A percentile compares a stretch with the other conserved stretches of the same genome.
phyloP scores from a whole-genome alignment of 2,329 filamentous ascomycete species.

The Nemania sp. region DNA sequence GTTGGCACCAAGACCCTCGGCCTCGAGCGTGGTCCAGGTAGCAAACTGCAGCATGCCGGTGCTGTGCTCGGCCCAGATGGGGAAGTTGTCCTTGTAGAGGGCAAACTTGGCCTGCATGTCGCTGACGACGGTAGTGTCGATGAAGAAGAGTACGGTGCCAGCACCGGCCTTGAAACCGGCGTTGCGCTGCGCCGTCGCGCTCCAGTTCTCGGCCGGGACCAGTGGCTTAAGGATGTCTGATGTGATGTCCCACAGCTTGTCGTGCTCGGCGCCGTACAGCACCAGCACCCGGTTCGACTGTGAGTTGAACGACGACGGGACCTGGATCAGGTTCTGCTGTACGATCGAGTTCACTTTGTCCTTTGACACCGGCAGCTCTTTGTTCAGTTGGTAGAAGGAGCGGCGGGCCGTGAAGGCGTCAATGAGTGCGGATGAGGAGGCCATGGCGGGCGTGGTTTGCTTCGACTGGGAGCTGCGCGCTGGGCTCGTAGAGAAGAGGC shows the following conservation, averaged over 20 bases:
- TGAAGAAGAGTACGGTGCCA: conserved; percentile 87
- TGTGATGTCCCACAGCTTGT: conserved; percentile 82
- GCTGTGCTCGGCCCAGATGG: conserved; percentile 73
- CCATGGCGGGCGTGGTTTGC: conserved; percentile 45
- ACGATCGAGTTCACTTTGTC: conserved; percentile 67
- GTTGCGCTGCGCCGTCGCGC: conserved; percentile 49
- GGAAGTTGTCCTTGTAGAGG: conserved; percentile 78
- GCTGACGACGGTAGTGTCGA: conserved; percentile 70
- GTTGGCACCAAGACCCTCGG: conserved; percentile 84
- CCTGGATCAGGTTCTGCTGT: conserved; percentile 64
- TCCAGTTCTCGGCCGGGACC: conserved; percentile 65
- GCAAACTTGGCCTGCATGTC: conserved; percentile 70
- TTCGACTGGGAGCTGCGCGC: conserved; percentile 19
- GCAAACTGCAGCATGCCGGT: conserved; percentile 81
- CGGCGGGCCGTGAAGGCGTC: conserved; percentile 69
- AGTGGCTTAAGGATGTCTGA: conserved; percentile 66
- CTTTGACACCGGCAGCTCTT: conserved; percentile 61
- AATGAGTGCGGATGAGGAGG: conserved; percentile 53
- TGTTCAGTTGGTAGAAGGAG: conserved; percentile 68
- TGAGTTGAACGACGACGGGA: conserved; percentile 85
- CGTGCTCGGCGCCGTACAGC: conserved; percentile 80
- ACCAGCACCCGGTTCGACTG: conserved; percentile 80
- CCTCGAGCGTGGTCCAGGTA: conserved; percentile 80
- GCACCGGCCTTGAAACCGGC: conserved; percentile 69
- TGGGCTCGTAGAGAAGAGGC: conserved; percentile 31